Base-by-base conservation (phyloP, 352 stramenopile genomes). In the Globisporangium ultimum region DNA sequence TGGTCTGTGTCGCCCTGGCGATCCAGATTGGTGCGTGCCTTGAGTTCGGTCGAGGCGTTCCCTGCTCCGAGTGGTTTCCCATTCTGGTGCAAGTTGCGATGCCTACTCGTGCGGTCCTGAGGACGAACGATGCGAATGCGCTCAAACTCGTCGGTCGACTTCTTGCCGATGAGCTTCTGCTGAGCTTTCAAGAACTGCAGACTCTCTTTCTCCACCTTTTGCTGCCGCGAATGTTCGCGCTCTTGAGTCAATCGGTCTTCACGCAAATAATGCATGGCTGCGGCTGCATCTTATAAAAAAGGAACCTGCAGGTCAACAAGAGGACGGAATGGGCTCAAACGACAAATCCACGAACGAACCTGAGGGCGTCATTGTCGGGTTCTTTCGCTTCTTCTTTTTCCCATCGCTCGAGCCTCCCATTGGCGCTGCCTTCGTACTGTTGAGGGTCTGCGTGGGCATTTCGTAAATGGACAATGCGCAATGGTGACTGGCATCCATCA, bases 71-170 rank as follows among this genome's bases (percentile, higher is more conserved):
- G 34, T 55, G 48, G 42, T 34, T 21, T 64, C 17, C 64, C 70
- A 61, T 88, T 88, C 42, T 67, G 70, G 43, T 88, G 78, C 20
- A 87, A 50, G 60, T 65, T 82, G 24, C 58, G 69, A 47, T 71
- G 74, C 3, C 70, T 64, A 18, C 61, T 64, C 1, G 55, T 53
- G 6, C 64, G 59, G 46, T 75, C 67, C 47, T 77, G 67, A 1
- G 74, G 71, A 2, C 63, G 72, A 11, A 84, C 63, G 38, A 88
- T 38, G 13, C 76, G 76, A 17, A 85, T 45, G 10, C 60, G 58
- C 10, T 72, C 74, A 43, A 80, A 81, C 40, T 87, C 70, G 24
- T 84, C 72, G 2, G 75, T 74, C 7, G 67, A 81, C 60, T 87
- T 88, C 64, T 63, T 78, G 18, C 74, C 68, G 5, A 77, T 8